Conservation (phyloP, 2,329 filamentous ascomycete genomes). For the Hypoxylon sp. region DNA sequence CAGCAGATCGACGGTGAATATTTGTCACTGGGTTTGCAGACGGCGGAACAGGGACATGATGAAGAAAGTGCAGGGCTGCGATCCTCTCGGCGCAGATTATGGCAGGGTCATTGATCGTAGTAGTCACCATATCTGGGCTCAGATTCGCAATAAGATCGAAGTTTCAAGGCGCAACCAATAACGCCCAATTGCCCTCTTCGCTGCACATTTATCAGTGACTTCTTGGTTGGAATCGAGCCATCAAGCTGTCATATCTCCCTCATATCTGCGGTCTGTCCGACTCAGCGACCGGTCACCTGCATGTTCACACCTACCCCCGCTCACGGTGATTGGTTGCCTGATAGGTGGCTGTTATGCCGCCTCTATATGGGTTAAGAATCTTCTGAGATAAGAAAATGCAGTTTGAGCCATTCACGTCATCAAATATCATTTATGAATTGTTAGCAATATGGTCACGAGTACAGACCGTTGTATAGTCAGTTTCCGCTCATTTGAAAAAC, state of each 20-base stretch:
- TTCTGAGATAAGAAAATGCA: slow-evolving; percentile 15
- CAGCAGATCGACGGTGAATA: slow-evolving; percentile 12
- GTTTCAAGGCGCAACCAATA: background rate
- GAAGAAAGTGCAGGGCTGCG: slow-evolving; percentile 48
- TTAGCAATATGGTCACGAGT: background rate
- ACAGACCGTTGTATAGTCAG: background rate
- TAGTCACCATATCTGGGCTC: slow-evolving; percentile 18
- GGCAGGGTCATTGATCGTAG: slow-evolving; percentile 15
- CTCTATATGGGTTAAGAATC: slow-evolving; percentile 1
- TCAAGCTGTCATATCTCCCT: slow-evolving; percentile 3
- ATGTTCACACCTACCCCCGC: slow-evolving; percentile 13
- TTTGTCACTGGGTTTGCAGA: slow-evolving; percentile 32
- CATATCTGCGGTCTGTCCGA: slow-evolving; percentile 8
- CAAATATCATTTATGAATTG: background rate
- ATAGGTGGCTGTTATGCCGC: slow-evolving; percentile 23
- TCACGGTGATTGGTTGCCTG: slow-evolving; percentile 31
- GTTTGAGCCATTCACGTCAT: slow-evolving; percentile 4
- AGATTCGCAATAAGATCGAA: background rate
- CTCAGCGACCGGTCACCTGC: slow-evolving; percentile 15
- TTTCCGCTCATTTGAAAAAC: background rate
- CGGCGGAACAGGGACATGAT: slow-evolving; percentile 45
- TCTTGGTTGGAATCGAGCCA: background rate
- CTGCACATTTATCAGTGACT: background rate
- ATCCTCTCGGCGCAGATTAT: slow-evolving; percentile 48
- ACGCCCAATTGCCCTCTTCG: background rate